Percentiles rank a stretch among this genome's conserved stretches.
phyloP scores from a whole-genome alignment of 2,329 filamentous ascomycete genomes.

The Arthroderma sp. region DNA sequence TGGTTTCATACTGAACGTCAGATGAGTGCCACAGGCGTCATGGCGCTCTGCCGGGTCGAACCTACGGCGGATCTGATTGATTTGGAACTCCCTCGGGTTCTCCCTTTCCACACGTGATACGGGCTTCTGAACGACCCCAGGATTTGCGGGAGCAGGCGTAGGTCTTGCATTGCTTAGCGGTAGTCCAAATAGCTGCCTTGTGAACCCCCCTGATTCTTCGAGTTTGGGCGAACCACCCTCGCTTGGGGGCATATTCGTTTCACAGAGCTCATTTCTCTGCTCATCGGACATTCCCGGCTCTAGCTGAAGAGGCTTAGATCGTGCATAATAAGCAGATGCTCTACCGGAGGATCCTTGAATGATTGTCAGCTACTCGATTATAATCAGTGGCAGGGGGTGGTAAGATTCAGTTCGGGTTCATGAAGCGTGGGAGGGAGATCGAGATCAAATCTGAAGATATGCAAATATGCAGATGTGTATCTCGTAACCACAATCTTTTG shows the following conservation, averaged over 20 bases:
- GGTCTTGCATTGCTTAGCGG: not conserved
- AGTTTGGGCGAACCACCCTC: not conserved
- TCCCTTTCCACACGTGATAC: constrained; percentile 51
- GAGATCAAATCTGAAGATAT: not conserved
- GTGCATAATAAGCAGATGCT: not conserved
- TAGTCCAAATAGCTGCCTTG: not conserved
- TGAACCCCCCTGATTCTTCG: not conserved
- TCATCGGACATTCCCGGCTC: not conserved
- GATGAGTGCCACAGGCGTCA: constrained; percentile 41
- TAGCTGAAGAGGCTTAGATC: not conserved
- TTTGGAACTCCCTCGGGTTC: constrained; percentile 61
- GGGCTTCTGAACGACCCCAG: constrained; percentile 41
- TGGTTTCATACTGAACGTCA: constrained; percentile 55
- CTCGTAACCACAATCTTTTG: not conserved
- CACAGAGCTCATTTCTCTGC: not conserved
- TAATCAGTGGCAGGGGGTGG: not conserved
- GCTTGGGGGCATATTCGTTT: not conserved
- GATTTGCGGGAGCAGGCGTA: not conserved
- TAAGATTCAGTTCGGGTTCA: not conserved
- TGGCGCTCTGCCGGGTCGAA: constrained; percentile 43
- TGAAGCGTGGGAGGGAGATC: not conserved
- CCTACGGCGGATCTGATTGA: constrained; percentile 58
- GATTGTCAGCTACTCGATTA: not conserved
- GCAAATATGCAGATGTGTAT: not conserved
- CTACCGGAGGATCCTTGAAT: not conserved